Conservation (phyloP, 148 eudicot genomes). For the Drosera capensis region DNA sequence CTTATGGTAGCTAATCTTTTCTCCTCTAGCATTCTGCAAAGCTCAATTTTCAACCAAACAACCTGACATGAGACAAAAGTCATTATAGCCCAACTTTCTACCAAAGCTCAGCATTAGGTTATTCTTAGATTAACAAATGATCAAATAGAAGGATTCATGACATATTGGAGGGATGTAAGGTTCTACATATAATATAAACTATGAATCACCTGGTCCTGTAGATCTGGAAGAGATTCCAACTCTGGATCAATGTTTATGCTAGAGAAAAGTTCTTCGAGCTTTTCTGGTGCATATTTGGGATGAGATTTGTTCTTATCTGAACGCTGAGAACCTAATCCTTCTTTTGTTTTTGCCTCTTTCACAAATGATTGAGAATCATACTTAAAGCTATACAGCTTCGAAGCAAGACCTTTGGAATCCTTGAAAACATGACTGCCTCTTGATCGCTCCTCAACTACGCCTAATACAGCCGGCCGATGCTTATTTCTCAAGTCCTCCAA, state of each 20-base stretch:
- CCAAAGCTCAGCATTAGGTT: too few species aligned
- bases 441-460: slow-evolving; percentile 41
- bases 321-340: slow-evolving; percentile 14
- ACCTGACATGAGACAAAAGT: slow-evolving; percentile 50
- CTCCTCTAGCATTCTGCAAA: slow-evolving; percentile 70
- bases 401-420: slow-evolving; percentile 56
- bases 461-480: slow-evolving; percentile 62
- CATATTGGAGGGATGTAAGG: too few species aligned
- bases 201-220: slow-evolving; percentile 66
- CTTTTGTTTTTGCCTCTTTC: slow-evolving; percentile 20
- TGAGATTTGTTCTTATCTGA: slow-evolving; percentile 9
- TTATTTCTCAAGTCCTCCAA: slow-evolving; percentile 53
- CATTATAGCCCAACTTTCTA: too few species aligned
- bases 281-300: slow-evolving; percentile 22
- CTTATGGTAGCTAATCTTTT: slow-evolving; percentile 66
- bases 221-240: slow-evolving; percentile 46
- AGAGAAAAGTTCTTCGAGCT: slow-evolving; percentile 38
- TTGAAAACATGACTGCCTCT: slow-evolving; percentile 44
- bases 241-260: slow-evolving; percentile 30
- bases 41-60: slow-evolving; percentile 63
- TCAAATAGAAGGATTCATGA: too few species aligned
- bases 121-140: too few species aligned
- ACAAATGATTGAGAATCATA: slow-evolving; percentile 37
- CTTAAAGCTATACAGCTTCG: slow-evolving; percentile 85
- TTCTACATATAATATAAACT: background rate